Evolutionary conservation across 2,329 filamentous ascomycete genomes (phyloP).

Genomic region (Macroventuria anomochaeta): DNA sequence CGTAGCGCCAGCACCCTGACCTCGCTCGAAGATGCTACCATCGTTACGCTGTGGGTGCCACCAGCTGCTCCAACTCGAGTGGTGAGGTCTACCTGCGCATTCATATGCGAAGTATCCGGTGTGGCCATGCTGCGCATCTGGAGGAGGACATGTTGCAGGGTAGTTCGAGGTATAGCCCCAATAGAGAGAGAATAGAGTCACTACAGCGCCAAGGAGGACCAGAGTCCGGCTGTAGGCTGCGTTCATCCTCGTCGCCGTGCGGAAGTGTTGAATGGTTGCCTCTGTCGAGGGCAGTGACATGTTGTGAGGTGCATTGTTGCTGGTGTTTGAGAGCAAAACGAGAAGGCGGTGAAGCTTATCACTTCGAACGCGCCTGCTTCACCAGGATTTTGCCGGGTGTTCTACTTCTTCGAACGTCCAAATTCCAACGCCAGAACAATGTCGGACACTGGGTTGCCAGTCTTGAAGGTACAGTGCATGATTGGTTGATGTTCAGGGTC

Average conservation of each 20-base stretch:
- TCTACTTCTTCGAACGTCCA: neutral
- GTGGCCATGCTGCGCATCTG: conserved; percentile 8
- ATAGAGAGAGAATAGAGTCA: conserved; percentile 6
- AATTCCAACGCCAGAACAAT: neutral
- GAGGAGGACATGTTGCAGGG: neutral
- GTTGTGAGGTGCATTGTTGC: neutral
- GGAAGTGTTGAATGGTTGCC: too few relatives aligned
- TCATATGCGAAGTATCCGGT: conserved; percentile 33
- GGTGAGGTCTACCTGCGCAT: conserved; percentile 39
- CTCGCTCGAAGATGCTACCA: conserved; percentile 8
- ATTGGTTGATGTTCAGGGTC: neutral
- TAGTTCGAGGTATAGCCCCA: conserved; percentile 5
- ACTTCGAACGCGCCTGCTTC: conserved; percentile 2
- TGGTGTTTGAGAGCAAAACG: conserved; percentile 1
- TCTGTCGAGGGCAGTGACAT: neutral
- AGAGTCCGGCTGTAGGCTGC: neutral
- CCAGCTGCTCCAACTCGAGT: conserved; percentile 45
- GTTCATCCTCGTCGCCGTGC: neutral
- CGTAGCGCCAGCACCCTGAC: conserved; percentile 35
- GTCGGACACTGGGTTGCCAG: too few relatives aligned
- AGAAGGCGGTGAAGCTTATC: conserved; percentile 17
- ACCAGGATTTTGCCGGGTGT: neutral
- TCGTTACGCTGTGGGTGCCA: conserved; percentile 39
- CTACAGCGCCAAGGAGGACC: neutral
- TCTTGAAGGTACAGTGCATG: too few relatives aligned